Evolutionary conservation across 768 basidiomycete genomes (phyloP), one percentile per base, ranked within the genome.

Genomic region (Phanerochaete carnosa): DNA sequence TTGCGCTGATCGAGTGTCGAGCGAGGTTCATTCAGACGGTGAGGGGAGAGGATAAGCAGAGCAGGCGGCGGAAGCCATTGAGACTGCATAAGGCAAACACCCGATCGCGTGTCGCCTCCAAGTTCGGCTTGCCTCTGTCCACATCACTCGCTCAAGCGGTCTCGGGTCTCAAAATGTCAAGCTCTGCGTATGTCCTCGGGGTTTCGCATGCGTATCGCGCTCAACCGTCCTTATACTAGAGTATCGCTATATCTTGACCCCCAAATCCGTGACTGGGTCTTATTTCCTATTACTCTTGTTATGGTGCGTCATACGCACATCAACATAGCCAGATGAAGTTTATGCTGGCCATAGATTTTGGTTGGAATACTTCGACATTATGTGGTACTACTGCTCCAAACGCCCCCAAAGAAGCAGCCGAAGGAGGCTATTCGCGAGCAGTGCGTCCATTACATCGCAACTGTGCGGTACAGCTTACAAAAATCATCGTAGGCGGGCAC

Each of bases 241-340:
- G 72, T 75, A 29, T 82, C 84, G 23, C 72, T 88, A 29, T 88
- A 94, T 75, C 87, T 98, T 51, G 95, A 98, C 78, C 95, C 95
- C 45, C 92, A 95, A 75, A 98, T 98, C 73, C 86, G 95, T 67
- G 94, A 91, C 70, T 92, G 89, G 90, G 88, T 98, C 46, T 76
- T 98, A 60, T 94, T 98, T 76, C 95, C 95, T 56, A 97, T 98
- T 76, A 98, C 95, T 55, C 79, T 97, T 63, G 94, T 98, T 71
- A 97, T 97, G 95, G 95, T 93, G 64, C 68, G 84, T 76, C 62
- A 8, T 62, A 35, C 61, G n/a, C 47, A 26, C 33, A 51, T 12
- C 45, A 23, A 60, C 59, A 30, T 59, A 60, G 55, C 25, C 23
- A 26, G 12, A 53, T 29, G 16, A 61, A 23, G 55, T 43, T 64